Percentiles rank a stretch among this genome's conserved stretches.
phyloP scores from a whole-genome alignment of 1,139 yeast species.

The Yamadazyma taylorii region DNA sequence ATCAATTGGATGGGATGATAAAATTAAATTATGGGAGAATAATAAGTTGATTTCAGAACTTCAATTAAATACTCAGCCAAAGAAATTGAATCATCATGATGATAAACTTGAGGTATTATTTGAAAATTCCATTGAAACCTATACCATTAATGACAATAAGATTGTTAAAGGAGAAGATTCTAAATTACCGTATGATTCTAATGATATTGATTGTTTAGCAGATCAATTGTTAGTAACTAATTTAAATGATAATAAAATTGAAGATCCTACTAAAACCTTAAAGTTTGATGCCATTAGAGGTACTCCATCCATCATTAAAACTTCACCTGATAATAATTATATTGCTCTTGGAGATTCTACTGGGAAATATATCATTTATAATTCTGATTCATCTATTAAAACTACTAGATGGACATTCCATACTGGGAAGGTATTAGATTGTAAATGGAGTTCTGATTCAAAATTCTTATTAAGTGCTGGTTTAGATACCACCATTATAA shows the following conservation, averaged over 20 bases:
- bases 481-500: conserved; percentile 74
- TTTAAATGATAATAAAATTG: conserved; percentile 34
- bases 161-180: conserved; percentile 16
- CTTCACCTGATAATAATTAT: conserved; percentile 68
- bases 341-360: conserved; percentile 84
- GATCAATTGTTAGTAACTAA: conserved; percentile 53
- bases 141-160: conserved; percentile 8
- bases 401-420: conserved; percentile 97
- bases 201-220: conserved; percentile 32
- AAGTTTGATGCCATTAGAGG: conserved; percentile 44
- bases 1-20: conserved; percentile 89
- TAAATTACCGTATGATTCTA: conserved; percentile 37
- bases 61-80: conserved; percentile 63
- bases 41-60: conserved; percentile 26
- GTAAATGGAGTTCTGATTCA: conserved; percentile 77
- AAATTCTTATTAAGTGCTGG: conserved; percentile 77
- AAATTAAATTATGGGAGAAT: conserved; percentile 49
- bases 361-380: conserved; percentile 79
- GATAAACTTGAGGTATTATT: conserved; percentile 44
- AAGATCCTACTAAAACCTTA: conserved; percentile 17
- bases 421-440: conserved; percentile 73
- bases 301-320: conserved; percentile 59
- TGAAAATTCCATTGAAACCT: conserved; percentile 45
- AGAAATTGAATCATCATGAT: conserved; percentile 38
- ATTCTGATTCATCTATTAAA: conserved; percentile 54